Evolutionary conservation across 192 early-diverging fungal species (phyloP).

Genomic region (Entomortierella lignicola): DNA sequence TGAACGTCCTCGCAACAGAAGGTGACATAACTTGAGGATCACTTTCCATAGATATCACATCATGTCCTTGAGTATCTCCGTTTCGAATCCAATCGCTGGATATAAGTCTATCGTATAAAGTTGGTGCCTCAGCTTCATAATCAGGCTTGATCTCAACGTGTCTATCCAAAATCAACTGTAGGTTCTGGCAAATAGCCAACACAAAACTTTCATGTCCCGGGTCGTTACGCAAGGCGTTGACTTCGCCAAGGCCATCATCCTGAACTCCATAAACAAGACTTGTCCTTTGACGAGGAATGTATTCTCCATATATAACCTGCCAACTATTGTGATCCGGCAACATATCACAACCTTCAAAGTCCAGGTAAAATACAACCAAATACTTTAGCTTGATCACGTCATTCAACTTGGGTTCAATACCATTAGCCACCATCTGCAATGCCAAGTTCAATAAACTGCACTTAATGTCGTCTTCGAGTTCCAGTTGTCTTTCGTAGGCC

Average conservation of each 20-base stretch:
- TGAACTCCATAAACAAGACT: conserved; percentile 16
- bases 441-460: conserved; percentile 60
- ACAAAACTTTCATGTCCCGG: conserved; percentile 52
- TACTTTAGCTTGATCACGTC: conserved; percentile 63
- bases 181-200: conserved; percentile 31
- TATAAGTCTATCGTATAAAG: conserved; percentile 25
- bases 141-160: conserved; percentile 48
- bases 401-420: conserved; percentile 54
- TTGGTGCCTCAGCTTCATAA: conserved; percentile 31
- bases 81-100: not conserved
- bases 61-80: not conserved
- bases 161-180: conserved; percentile 46
- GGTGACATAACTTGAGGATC: not conserved
- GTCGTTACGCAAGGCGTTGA: conserved; percentile 22
- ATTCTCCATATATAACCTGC: conserved; percentile 56
- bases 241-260: not conserved
- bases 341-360: conserved; percentile 60
- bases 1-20: conserved; percentile 13
- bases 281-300: conserved; percentile 46
- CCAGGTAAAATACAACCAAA: conserved; percentile 60
- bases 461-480: conserved; percentile 39
- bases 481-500: conserved; percentile 26
- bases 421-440: conserved; percentile 68
- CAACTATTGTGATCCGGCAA: conserved; percentile 38
- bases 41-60: not conserved